phyloP scores from a whole-genome alignment of 2,329 filamentous ascomycete genomes.

The Arachnopeziza araneosa region DNA sequence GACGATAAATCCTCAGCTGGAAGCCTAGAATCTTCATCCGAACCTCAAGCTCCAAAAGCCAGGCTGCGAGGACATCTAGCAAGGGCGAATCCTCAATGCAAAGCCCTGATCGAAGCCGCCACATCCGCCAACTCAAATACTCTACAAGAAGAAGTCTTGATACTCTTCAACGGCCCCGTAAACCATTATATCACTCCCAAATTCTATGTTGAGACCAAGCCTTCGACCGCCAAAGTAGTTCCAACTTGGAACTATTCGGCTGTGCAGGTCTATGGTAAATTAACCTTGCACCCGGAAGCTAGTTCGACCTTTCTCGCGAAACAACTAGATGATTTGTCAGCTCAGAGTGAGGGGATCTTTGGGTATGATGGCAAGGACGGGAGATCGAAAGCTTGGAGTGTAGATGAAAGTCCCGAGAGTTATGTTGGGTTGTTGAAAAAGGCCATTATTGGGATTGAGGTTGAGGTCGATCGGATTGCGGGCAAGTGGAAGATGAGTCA shows the following conservation, averaged over 20 bases:
- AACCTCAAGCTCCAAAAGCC: not conserved
- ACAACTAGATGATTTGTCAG: constrained; percentile 49
- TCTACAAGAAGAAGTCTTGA: constrained; percentile 49
- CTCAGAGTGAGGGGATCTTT: constrained; percentile 52
- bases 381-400: constrained; percentile 44
- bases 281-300: constrained; percentile 47
- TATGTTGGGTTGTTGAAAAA: constrained; percentile 55
- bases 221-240: constrained; percentile 57
- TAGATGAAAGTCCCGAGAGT: constrained; percentile 48
- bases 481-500: constrained; percentile 67
- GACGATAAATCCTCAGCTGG: constrained; percentile 14
- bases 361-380: constrained; percentile 40
- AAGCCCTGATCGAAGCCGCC: constrained; percentile 49
- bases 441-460: constrained; percentile 55
- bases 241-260: constrained; percentile 68
- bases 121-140: constrained; percentile 11
- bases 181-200: constrained; percentile 65
- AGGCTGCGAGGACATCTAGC: constrained; percentile 57
- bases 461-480: constrained; percentile 47
- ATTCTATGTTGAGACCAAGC: constrained; percentile 63
- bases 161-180: constrained; percentile 53
- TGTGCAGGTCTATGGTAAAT: constrained; percentile 56
- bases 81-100: constrained; percentile 56
- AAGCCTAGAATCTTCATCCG: constrained; percentile 30
- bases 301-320: constrained; percentile 41